phyloP scores from a whole-genome alignment of 371 early-diverging fungal species.

The Apophysomyces sp. region DNA sequence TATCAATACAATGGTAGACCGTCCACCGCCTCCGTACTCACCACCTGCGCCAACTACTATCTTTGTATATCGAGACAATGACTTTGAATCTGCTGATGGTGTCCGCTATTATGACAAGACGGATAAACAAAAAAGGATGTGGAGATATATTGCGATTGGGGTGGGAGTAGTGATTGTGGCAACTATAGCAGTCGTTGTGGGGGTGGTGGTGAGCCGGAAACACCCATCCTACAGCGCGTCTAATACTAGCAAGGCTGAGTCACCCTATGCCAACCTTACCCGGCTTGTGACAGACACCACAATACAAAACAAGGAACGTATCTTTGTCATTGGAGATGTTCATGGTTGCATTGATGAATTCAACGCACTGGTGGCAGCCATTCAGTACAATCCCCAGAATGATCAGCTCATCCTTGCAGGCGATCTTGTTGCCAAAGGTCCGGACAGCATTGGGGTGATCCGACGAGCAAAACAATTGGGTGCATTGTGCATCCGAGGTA shows the following conservation, averaged over 20 bases:
- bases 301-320: constrained; percentile 26
- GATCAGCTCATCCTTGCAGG: constrained; percentile 71
- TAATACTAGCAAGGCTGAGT: constrained; percentile 13
- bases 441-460: constrained; percentile 63
- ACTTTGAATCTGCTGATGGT: not conserved
- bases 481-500: constrained; percentile 69
- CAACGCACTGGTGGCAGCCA: constrained; percentile 40
- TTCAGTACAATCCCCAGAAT: constrained; percentile 33
- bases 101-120: not conserved
- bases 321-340: constrained; percentile 75
- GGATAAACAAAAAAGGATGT: constrained; percentile 14
- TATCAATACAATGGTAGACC: not conserved
- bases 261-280: constrained; percentile 42
- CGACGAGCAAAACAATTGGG: constrained; percentile 49
- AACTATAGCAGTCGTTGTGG: constrained; percentile 26
- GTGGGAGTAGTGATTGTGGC: constrained; percentile 19
- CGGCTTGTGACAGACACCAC: constrained; percentile 13
- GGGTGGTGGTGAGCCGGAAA: constrained; percentile 16
- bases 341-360: constrained; percentile 66
- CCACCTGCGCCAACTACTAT: not conserved
- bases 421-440: constrained; percentile 70
- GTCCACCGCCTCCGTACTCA: not conserved
- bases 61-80: not conserved
- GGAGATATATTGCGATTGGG: constrained; percentile 23
- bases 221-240: not conserved